Conservation (phyloP, 768 basidiomycete species). For the Podaxis rugospora region DNA sequence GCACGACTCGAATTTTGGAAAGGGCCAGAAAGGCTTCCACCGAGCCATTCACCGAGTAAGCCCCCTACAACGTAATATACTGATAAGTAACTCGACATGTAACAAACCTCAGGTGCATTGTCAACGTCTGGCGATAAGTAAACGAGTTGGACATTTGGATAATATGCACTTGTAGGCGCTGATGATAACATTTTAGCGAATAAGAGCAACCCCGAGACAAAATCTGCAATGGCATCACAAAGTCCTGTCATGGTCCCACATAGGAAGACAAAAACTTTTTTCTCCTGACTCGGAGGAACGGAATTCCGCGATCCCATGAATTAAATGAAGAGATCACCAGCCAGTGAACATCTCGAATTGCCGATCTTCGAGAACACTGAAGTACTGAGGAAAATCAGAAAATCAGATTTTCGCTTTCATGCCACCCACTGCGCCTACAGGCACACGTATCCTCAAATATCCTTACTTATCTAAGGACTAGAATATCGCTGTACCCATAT, state of each 20-base stretch:
- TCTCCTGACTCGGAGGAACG: constrained; percentile 35
- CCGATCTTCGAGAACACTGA: not conserved
- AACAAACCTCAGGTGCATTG: not conserved
- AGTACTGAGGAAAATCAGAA: not conserved
- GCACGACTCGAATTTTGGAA: constrained; percentile 16
- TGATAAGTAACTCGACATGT: constrained; percentile 16
- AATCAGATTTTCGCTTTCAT: not conserved
- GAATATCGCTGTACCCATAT: constrained; percentile 50
- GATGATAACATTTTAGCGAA: not conserved
- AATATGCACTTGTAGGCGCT: not conserved
- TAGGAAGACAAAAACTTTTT: constrained; percentile 39
- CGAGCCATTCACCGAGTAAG: constrained; percentile 59
- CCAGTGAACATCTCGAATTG: not conserved
- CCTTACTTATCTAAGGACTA: constrained; percentile 32
- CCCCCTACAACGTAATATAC: constrained; percentile 25
- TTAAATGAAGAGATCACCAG: constrained; percentile 1
- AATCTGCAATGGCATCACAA: constrained; percentile 4
- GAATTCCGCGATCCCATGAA: constrained; percentile 21
- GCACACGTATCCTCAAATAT: not conserved
- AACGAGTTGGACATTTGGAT: not conserved
- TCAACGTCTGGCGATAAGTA: not conserved
- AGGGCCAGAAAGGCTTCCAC: constrained; percentile 34
- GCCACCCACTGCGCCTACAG: not conserved
- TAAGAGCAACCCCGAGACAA: not conserved
- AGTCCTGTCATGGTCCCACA: not conserved